These are phyloP conservation scores for Magnusiomyces tetraspermus DNA, from an alignment of 1,139 yeast species.

Conservation along the genomic window DNA sequence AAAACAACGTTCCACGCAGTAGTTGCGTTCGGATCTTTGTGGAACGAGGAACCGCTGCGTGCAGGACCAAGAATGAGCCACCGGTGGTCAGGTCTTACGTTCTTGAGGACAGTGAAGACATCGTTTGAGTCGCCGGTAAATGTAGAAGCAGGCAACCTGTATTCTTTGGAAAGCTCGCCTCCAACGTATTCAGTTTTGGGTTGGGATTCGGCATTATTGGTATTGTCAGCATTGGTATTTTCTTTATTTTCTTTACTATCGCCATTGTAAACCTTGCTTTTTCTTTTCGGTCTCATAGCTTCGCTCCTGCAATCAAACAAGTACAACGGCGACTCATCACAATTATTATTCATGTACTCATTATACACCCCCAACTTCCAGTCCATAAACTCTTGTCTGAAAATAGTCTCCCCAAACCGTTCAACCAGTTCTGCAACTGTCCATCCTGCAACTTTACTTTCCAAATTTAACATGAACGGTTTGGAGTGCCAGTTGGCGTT, in stretches of 20 bases:
- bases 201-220: too few relatives aligned
- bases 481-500: slow-evolving; percentile 38
- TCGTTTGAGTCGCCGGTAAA: slow-evolving; percentile 32
- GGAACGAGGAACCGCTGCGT: slow-evolving; percentile 81
- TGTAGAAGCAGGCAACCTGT: slow-evolving; percentile 44
- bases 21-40: slow-evolving; percentile 85
- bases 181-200: neutral
- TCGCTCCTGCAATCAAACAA: slow-evolving; percentile 67
- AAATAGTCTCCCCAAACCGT: slow-evolving; percentile 50
- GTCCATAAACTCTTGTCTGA: slow-evolving; percentile 76
- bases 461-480: slow-evolving; percentile 57
- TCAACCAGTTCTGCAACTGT: slow-evolving; percentile 39
- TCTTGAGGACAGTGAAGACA: slow-evolving; percentile 29
- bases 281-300: slow-evolving; percentile 40
- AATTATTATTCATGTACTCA: slow-evolving; percentile 50
- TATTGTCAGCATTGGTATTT: neutral
- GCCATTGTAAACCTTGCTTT: neutral
- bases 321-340: slow-evolving; percentile 77
- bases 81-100: slow-evolving; percentile 74
- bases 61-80: slow-evolving; percentile 83
- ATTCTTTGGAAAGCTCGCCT: slow-evolving; percentile 41
- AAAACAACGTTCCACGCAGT: slow-evolving; percentile 84
- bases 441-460: slow-evolving; percentile 47
- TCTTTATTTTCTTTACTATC: neutral
- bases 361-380: slow-evolving; percentile 62